Percentiles rank a stretch among this genome's conserved stretches.
phyloP scores from a whole-genome alignment of 78 protist species.

The Salpingoeca rosetta region DNA sequence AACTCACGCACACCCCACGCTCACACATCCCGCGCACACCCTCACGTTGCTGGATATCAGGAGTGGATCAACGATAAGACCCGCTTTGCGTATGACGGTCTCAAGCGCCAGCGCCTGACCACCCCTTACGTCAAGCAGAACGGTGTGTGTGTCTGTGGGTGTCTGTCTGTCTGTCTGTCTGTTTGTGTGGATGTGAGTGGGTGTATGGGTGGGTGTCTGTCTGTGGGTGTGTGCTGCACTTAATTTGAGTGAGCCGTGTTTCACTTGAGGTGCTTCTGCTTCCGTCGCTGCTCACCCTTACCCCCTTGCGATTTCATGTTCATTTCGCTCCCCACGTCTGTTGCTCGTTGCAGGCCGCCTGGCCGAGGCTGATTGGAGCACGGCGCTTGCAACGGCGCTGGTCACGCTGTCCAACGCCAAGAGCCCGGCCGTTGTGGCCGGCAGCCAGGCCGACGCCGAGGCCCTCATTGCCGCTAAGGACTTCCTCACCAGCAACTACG shows the following conservation, averaged over 20 bases:
- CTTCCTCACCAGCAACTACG: conserved; percentile 9
- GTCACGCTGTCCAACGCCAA: not conserved
- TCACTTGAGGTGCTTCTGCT: not conserved
- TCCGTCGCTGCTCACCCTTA: too few species aligned
- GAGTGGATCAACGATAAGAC: conserved; percentile 56
- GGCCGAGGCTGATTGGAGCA: conserved; percentile 43
- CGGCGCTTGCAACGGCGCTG: conserved; percentile 8
- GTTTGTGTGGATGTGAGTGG: too few species aligned
- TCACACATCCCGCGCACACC: too few species aligned
- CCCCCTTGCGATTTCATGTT: too few species aligned
- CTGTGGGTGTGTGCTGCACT: not conserved
- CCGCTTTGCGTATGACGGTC: conserved; percentile 56
- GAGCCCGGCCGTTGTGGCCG: conserved; percentile 24
- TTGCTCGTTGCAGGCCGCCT: not conserved
- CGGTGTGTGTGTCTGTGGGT: too few species aligned
- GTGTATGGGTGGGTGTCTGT: too few species aligned
- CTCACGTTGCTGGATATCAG: too few species aligned
- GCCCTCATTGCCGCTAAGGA: conserved; percentile 28
- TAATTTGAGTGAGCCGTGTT: not conserved
- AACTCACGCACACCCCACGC: too few species aligned
- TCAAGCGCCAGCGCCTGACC: conserved; percentile 54
- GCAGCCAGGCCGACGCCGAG: conserved; percentile 34
- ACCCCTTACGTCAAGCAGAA: conserved; percentile 12
- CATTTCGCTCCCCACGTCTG: not conserved
- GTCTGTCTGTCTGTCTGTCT: not conserved